These are phyloP conservation scores for Santalum album DNA, from an alignment of 164 flowering plant species.

Conservation along the genomic window DNA sequence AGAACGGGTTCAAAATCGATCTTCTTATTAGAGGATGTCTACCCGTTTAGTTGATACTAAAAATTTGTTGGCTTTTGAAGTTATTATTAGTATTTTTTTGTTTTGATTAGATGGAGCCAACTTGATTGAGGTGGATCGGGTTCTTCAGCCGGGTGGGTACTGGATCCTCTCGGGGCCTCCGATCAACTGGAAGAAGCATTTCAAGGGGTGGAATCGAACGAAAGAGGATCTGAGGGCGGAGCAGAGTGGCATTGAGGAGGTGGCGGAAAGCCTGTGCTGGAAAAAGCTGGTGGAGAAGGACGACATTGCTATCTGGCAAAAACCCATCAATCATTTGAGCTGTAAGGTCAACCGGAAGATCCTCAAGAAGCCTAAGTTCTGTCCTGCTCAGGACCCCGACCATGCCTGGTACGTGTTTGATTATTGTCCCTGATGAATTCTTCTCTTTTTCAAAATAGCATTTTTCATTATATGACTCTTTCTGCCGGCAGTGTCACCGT, in stretches of 20 bases:
- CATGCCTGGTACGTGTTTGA: background rate
- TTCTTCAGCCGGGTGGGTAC: constrained; percentile 57
- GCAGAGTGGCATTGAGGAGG: constrained; percentile 34
- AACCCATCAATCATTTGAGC: constrained; percentile 37
- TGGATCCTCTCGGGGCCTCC: constrained; percentile 67
- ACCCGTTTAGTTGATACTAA: too few species aligned
- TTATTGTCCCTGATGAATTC: too few species aligned
- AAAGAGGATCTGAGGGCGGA: constrained; percentile 35
- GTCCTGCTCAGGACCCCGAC: constrained; percentile 19
- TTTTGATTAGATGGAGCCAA: constrained; percentile 30
- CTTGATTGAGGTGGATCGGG: constrained; percentile 54
- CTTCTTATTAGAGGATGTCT: background rate
- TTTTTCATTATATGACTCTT: too few species aligned
- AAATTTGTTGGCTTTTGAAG: background rate
- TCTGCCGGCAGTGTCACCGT: too few species aligned
- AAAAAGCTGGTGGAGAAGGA: constrained; percentile 36
- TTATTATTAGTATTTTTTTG: background rate
- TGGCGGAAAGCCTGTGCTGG: constrained; percentile 52
- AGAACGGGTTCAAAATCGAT: too few species aligned
- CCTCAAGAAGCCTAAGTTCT: constrained; percentile 20
- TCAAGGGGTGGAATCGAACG: constrained; percentile 47
- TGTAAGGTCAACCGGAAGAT: constrained; percentile 24
- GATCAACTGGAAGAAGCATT: constrained; percentile 34
- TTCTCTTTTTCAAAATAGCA: too few species aligned
- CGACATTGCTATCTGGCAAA: constrained; percentile 51